Conservation (phyloP, 2,329 filamentous ascomycete species). For the Blastomyces silverae region DNA sequence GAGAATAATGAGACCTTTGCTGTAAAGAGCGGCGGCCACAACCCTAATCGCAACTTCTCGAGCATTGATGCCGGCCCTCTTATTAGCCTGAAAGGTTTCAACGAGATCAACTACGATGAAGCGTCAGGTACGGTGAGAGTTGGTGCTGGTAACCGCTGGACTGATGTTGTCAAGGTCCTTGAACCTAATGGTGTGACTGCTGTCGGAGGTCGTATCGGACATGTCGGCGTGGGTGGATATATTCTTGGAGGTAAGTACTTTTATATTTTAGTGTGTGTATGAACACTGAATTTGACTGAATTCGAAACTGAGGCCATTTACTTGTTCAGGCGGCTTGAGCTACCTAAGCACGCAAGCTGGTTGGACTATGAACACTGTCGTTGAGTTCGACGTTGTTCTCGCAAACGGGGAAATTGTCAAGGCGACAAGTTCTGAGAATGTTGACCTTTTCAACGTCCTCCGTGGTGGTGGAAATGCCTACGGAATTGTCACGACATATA, state of each 20-base stretch:
- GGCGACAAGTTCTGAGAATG: conserved; percentile 35
- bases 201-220: conserved; percentile 44
- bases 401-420: conserved; percentile 43
- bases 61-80: conserved; percentile 42
- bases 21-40: conserved; percentile 48
- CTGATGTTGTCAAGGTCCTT: conserved; percentile 31
- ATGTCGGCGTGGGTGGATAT: conserved; percentile 45
- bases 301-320: conserved; percentile 14
- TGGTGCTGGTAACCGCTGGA: conserved; percentile 35
- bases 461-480: conserved; percentile 43
- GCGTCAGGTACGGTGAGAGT: conserved; percentile 37
- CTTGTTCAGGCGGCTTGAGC: conserved; percentile 41
- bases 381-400: conserved; percentile 45
- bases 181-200: conserved; percentile 31
- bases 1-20: conserved; percentile 48
- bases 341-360: conserved; percentile 37
- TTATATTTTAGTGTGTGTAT: neutral
- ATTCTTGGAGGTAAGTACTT: conserved; percentile 39
- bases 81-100: conserved; percentile 42
- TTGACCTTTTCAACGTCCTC: conserved; percentile 39
- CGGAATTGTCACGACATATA: conserved; percentile 41
- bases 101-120: conserved; percentile 33
- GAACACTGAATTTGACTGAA: neutral
- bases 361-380: conserved; percentile 44
- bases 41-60: conserved; percentile 43